Conservation (phyloP, 2,329 filamentous ascomycete genomes). For the Stromatinia cepivora region DNA sequence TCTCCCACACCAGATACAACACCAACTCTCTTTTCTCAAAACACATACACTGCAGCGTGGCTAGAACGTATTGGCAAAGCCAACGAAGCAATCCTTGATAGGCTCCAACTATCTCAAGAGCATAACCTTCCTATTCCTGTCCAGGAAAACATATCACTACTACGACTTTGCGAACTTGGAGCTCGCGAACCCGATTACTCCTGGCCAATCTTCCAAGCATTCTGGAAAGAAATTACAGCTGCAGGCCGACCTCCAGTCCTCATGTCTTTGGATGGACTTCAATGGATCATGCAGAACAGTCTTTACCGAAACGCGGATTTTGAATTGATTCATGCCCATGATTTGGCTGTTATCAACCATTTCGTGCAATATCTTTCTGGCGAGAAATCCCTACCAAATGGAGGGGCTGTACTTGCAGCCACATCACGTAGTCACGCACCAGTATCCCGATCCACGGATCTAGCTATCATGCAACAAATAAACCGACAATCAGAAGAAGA, state of each 20-base stretch:
- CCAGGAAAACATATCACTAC: constrained; percentile 60
- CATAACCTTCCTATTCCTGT: constrained; percentile 59
- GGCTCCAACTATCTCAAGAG: constrained; percentile 52
- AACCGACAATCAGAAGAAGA: constrained; percentile 45
- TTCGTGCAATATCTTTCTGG: constrained; percentile 74
- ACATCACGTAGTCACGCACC: constrained; percentile 72
- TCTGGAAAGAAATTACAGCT: constrained; percentile 75
- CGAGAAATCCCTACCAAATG: constrained; percentile 60
- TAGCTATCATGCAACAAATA: constrained; percentile 60
- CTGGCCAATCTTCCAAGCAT: constrained; percentile 76
- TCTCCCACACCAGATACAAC: constrained; percentile 61
- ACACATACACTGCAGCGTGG: constrained; percentile 72
- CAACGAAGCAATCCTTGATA: constrained; percentile 65
- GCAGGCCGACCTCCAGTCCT: constrained; percentile 58
- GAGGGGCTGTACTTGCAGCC: constrained; percentile 75
- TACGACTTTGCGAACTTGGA: constrained; percentile 66
- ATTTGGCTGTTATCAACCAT: constrained; percentile 72
- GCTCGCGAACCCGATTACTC: constrained; percentile 74
- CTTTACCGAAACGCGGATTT: constrained; percentile 72
- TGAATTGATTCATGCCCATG: constrained; percentile 79
- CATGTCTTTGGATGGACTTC: constrained; percentile 74
- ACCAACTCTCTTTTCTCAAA: constrained; percentile 70
- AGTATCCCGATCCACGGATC: constrained; percentile 63
- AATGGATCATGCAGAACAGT: constrained; percentile 76
- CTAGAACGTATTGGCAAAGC: constrained; percentile 71